Percentiles rank a stretch among this genome's conserved stretches.
Conservation (phyloP, 768 basidiomycete species). For the Mycena galericulata region DNA sequence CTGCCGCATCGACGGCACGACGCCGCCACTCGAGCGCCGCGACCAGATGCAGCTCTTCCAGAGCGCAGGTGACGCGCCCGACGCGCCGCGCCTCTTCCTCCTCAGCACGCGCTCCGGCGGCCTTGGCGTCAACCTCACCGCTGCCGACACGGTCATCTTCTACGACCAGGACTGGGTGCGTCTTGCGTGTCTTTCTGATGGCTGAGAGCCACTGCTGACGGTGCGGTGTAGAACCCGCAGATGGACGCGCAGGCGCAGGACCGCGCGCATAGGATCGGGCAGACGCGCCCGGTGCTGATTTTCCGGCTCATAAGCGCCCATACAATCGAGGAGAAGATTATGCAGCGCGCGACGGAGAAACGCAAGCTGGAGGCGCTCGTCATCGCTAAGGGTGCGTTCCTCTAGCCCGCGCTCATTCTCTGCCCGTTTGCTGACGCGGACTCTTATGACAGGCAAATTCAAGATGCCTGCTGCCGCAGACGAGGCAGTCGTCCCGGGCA, state of each 20-base stretch:
- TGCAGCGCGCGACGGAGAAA: conserved; percentile 89
- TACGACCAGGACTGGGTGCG: conserved; percentile 93
- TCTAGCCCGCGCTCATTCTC: neutral
- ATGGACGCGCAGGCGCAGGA: conserved; percentile 98
- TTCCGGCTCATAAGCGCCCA: conserved; percentile 89
- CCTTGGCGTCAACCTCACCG: conserved; percentile 82
- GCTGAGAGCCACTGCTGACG: neutral
- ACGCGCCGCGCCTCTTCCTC: conserved; percentile 81
- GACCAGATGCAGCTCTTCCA: conserved; percentile 91
- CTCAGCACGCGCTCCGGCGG: conserved; percentile 86
- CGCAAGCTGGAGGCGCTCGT: conserved; percentile 94
- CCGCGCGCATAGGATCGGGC: conserved; percentile 95
- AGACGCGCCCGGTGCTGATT: conserved; percentile 90
- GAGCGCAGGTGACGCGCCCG: conserved; percentile 66
- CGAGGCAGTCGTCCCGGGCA: conserved; percentile 48
- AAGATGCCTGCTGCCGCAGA: conserved; percentile 74
- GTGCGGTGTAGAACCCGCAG: conserved; percentile 83
- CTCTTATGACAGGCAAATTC: conserved; percentile 82
- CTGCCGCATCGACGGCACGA: conserved; percentile 94
- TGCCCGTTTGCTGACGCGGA: neutral
- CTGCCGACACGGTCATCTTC: conserved; percentile 93
- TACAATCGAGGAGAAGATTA: conserved; percentile 93
- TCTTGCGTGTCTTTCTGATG: conserved; percentile 4
- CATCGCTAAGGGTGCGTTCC: conserved; percentile 83
- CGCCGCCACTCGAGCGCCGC: conserved; percentile 82